Evolutionary conservation across 768 basidiomycete genomes (phyloP), one percentile per base, ranked within the genome.

Genomic region (Tulasnella sp.): DNA sequence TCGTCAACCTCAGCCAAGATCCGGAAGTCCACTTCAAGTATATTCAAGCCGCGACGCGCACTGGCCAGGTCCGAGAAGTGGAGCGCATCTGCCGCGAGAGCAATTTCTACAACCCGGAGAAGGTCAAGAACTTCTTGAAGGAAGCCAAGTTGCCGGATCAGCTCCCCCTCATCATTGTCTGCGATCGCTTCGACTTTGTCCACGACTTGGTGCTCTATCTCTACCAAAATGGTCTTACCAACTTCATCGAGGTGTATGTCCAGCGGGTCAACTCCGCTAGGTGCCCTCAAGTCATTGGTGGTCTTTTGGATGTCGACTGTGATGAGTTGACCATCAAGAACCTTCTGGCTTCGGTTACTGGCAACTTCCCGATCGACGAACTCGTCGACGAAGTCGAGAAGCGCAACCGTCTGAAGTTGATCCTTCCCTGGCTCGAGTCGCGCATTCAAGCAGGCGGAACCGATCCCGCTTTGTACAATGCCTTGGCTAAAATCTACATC

Each of bases 51-150:
- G 97, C 97, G 7, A 97, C 96, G 1, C 91, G 97, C 36, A 99
- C 97, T 37, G 96, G 97, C 54, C 97, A 99, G 82, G 96, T 99
- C 80, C 92, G 97, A 70, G 97, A 99, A 83, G 97, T 99, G 76
- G 97, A 99, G 84, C 95, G 97, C 67, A 97, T 99, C 81, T 98
- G 96, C 82, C 88, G 97, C 74, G 97, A 99, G 85, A 95, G 93
- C 83, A 98, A 99, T 85, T 87, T 86, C 85, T 99, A 99, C 88
- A 98, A 96, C 83, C 94, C 97, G 0, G 97, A 99, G 86, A 99
- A 99, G 84, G 97, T 99, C 88, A 99, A 99, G 88, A 99, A 99
- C 85, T 99, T 98, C 91, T 90, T 98, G 83, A 98, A 98, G 84
- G 97, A 99, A 82, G 96, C 97, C 81, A 96, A 97, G 81, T 90